phyloP scores from a whole-genome alignment of 2,329 filamentous ascomycete species.

The Blastomyces emzantsi region DNA sequence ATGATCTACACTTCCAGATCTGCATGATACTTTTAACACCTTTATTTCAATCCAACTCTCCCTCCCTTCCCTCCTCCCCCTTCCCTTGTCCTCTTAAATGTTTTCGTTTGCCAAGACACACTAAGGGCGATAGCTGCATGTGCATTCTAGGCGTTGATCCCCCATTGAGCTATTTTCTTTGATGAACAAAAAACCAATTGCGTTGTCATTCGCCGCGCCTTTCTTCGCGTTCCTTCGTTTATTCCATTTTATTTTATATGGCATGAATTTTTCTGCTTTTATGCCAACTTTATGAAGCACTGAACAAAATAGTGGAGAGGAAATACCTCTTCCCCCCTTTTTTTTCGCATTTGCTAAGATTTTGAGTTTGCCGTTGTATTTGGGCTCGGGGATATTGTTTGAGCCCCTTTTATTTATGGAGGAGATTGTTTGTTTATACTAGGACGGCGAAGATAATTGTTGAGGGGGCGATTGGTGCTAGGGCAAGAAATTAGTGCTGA shows the following conservation, averaged over 20 bases:
- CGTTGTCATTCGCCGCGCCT: neutral
- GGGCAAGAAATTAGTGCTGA: neutral
- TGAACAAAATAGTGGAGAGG: neutral
- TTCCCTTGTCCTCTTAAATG: too few species aligned
- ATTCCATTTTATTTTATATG: neutral
- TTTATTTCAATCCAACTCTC: neutral
- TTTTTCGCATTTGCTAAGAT: neutral
- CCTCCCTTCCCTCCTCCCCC: neutral
- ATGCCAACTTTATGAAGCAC: neutral
- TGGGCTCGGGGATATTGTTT: neutral
- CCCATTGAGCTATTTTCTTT: neutral
- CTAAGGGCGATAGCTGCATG: conserved; percentile 1
- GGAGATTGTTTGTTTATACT: neutral
- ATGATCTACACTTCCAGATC: neutral
- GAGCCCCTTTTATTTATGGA: neutral
- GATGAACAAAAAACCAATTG: neutral
- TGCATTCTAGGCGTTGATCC: conserved; percentile 6
- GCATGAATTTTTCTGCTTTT: neutral
- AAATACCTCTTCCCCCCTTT: neutral
- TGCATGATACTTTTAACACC: neutral
- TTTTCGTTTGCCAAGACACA: neutral
- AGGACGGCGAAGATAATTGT: neutral
- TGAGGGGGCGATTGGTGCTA: neutral
- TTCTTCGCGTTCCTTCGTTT: neutral
- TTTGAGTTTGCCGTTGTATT: neutral